Evolutionary conservation across 352 stramenopile genomes (phyloP).

Genomic region (Phytophthora pinifolia): DNA sequence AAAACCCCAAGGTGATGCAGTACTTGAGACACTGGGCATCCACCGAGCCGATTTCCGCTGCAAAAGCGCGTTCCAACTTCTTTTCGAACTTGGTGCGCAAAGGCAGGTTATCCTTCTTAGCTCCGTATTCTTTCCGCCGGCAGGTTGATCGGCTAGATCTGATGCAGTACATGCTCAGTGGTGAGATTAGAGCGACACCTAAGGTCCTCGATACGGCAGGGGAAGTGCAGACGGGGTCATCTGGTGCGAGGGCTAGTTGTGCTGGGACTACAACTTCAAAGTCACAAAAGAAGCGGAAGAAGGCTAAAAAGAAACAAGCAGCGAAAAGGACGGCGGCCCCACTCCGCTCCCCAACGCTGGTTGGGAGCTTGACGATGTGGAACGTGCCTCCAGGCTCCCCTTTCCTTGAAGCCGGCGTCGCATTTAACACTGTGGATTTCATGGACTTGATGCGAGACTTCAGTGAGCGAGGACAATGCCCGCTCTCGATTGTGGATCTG

Average conservation of each 20-base stretch:
- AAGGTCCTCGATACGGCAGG: constrained; percentile 1
- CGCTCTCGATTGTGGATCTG: constrained; percentile 28
- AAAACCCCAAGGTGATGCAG: constrained; percentile 23
- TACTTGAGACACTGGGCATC: constrained; percentile 28
- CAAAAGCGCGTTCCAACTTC: constrained; percentile 18
- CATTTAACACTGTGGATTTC: constrained; percentile 25
- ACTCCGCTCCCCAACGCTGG: background rate
- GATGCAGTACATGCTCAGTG: constrained; percentile 28
- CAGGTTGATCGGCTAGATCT: constrained; percentile 23
- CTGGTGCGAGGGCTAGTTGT: background rate
- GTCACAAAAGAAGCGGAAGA: constrained; percentile 6
- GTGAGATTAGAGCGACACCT: constrained; percentile 16
- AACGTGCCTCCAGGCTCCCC: constrained; percentile 21
- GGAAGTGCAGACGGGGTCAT: background rate
- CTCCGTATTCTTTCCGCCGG: constrained; percentile 15
- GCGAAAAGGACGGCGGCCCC: background rate
- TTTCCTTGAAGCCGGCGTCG: constrained; percentile 13
- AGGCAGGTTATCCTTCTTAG: constrained; percentile 1
- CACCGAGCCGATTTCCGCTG: constrained; percentile 17
- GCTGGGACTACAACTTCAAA: background rate
- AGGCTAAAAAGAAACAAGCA: constrained; percentile 6
- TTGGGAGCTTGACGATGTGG: background rate
- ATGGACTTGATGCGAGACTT: constrained; percentile 12
- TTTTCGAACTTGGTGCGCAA: constrained; percentile 22
- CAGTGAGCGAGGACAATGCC: constrained; percentile 5